These are phyloP conservation scores for Rhizopogon salebrosus DNA, from an alignment of 768 basidiomycete genomes.

Conservation along the genomic window DNA sequence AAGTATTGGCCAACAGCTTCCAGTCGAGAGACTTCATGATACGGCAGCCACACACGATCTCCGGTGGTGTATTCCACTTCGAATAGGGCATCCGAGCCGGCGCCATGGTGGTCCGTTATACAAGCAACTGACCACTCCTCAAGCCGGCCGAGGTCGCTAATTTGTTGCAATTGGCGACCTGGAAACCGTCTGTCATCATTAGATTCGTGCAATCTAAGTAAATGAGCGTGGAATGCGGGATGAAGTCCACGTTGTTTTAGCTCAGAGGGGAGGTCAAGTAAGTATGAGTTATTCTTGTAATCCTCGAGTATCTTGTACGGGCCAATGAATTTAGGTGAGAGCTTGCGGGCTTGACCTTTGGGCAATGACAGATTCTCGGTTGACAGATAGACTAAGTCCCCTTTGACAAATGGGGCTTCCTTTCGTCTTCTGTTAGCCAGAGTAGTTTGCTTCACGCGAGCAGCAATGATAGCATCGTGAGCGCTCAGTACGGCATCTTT, in stretches of 20 bases:
- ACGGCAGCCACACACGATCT: conserved; percentile 30
- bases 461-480: conserved; percentile 21
- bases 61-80: conserved; percentile 29
- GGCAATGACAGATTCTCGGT: conserved; percentile 31
- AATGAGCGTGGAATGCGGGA: conserved; percentile 27
- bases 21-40: conserved; percentile 16
- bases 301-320: conserved; percentile 23
- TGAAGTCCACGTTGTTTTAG: conserved; percentile 24
- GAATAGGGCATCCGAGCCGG: conserved; percentile 18
- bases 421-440: conserved; percentile 18
- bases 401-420: conserved; percentile 13
- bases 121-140: conserved; percentile 24
- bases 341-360: conserved; percentile 24
- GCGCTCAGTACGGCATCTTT: conserved; percentile 13
- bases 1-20: conserved; percentile 10
- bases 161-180: conserved; percentile 17
- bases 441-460: conserved; percentile 21
- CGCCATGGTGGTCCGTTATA: conserved; percentile 22
- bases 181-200: conserved; percentile 32
- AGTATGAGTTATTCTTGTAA: conserved; percentile 15
- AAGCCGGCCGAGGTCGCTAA: conserved; percentile 15
- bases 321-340: conserved; percentile 32
- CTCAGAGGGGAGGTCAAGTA: conserved; percentile 23
- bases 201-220: conserved; percentile 25
- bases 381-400: conserved; percentile 29